Base-by-base conservation (phyloP, 2,329 filamentous ascomycete genomes). In the Phoma sp. region DNA sequence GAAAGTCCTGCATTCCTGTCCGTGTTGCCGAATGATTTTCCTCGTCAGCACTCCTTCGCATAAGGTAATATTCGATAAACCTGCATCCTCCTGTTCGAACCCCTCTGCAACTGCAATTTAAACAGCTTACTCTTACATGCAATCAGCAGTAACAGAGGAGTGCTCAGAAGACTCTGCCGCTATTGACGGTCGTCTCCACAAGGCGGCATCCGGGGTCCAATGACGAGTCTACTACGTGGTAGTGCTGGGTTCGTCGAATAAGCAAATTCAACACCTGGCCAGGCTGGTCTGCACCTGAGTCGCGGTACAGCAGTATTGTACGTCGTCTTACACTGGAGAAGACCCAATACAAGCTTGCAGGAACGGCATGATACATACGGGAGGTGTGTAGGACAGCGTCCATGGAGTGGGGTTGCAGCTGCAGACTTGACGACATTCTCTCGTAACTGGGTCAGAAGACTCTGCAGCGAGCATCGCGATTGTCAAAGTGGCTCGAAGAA, bases 31-130 rank as follows among this genome's bases (percentile, higher is more conserved):
- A 39, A 36, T 39, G 15, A 28, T 17, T n/a, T 5, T 28, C 11
- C 15, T 32, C 26, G 33, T 30, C 51, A 48, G 51, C 39, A 39
- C 29, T 34, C 38, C 29, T 30, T 15, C 23, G 10, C 34, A n/a
- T 40, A 20, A 9, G 15, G 10, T 18, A n/a, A n/a, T n/a, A n/a
- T 45, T 54, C 51, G 21, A 54, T 43, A 48, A 15, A 40, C 48
- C 51, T 49, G 39, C 33, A 37, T 34, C 23, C 18, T 21, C 38
- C 15, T 26, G 12, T 26, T 34, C 12, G 50, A 39, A 21, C 32
- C 26, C 43, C 38, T 25, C 32, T 43, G 38, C 50, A 53, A 15
- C 28, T n/a, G 33, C 29, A 39, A 43, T 40, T 10, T 34, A 32
- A 15, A 11, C n/a, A 6, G 39, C 51, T 48, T 28, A 32, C 38